Evolutionary conservation across 148 eudicot species (phyloP), one percentile per base, ranked within the genome.

Genomic region (Diospyros kaki): DNA sequence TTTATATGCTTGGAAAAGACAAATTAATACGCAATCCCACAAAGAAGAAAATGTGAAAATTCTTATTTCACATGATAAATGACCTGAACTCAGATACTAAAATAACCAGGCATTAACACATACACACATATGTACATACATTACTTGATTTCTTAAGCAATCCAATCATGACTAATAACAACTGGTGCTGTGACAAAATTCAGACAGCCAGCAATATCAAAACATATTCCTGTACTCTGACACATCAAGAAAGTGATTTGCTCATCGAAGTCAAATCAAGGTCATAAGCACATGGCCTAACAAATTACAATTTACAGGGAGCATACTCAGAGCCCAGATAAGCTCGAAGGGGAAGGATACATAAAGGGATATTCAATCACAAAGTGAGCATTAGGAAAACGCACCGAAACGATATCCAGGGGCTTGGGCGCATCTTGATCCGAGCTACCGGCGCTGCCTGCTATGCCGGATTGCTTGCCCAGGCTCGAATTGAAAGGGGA

Each of bases 401-500:
- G 0, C 70, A 92, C 98, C 58, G 97, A 87, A 50, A 92, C 88
- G 41, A 95, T 86, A 72, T 95, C 98, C 52, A 95, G 97, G 8
- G 98, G 91, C 84, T 95, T 95, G 7, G 97, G 94, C 44, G 89
- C 85, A 90, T 95, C 97, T 75, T 97, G 87, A 6, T 77, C 94
- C n/a, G 86, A 77, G 56, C 80, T 82, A 13, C 75, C 70, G 14
- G 11, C 68, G 6, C 59, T 9, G 45, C 62, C 78, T 28, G 52
- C 61, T 50, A 73, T 42, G 28, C 69, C 82, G 7, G 77, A 68
- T 58, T 48, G 53, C 2, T 84, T 89, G 10, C 80, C 86, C 56
- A 90, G 87, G 46, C 72, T 78, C 11, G 89, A 84, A 81, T 78
- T 83, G 66, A 68, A 89, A 45, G 99, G 99, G 54, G 99, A 95